A percentile compares a stretch with the other conserved stretches of the same genome.
phyloP scores from a whole-genome alignment of 169 alveolate species.

The Plasmodium adleri region DNA sequence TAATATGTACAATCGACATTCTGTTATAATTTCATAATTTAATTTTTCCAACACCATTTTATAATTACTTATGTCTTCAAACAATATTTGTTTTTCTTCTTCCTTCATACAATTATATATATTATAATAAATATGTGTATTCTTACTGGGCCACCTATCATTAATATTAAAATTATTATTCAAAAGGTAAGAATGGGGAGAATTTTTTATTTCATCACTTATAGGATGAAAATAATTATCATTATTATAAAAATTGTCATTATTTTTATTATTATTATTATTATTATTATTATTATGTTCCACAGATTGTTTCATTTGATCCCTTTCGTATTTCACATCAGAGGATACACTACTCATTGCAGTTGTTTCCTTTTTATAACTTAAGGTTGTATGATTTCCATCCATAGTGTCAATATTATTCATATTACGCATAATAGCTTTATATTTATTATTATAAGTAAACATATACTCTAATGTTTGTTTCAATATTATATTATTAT shows the following conservation, averaged over 20 bases:
- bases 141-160: not conserved
- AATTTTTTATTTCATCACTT: no score
- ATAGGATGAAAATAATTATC: no score
- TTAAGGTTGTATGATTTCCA: not conserved
- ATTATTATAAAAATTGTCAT: no score
- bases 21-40: constrained; percentile 40
- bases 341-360: no score
- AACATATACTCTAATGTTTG: constrained; percentile 17
- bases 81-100: constrained; percentile 17
- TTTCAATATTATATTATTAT: constrained; percentile 8
- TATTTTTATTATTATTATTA: not conserved
- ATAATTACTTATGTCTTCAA: constrained; percentile 36
- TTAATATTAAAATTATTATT: no score
- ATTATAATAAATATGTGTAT: not conserved
- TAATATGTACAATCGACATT: constrained; percentile 65
- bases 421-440: not conserved
- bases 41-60: constrained; percentile 22
- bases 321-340: no score
- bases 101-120: constrained; percentile 28
- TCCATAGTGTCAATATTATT: not conserved
- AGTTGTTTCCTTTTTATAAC: no score
- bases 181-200: no score
- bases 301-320: no score
- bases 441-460: not conserved
- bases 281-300: not conserved